These are phyloP conservation scores for Stenocarpella maydis DNA, from an alignment of 2,329 filamentous ascomycete species.

Conservation along the genomic window DNA sequence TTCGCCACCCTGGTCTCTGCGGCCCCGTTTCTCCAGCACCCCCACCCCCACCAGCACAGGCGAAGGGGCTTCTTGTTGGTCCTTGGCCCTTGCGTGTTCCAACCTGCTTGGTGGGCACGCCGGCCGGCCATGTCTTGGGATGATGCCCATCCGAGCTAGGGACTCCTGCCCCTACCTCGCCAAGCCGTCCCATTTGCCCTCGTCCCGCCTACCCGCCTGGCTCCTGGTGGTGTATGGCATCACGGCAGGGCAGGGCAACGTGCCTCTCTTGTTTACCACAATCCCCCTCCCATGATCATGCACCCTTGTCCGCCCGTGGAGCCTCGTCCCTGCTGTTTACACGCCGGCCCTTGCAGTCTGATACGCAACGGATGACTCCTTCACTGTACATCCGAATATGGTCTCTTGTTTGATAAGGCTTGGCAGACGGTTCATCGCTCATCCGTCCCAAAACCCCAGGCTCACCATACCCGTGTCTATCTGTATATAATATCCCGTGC, in stretches of 20 bases:
- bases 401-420: slow-evolving; percentile 42
- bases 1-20: slow-evolving; percentile 27
- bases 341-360: slow-evolving; percentile 46
- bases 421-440: slow-evolving; percentile 41
- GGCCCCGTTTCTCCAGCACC: slow-evolving; percentile 26
- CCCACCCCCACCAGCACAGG: background rate
- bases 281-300: background rate
- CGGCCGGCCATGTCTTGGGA: slow-evolving; percentile 4
- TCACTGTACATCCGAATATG: slow-evolving; percentile 48
- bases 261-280: slow-evolving; percentile 11
- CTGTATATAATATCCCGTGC: slow-evolving; percentile 50
- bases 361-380: slow-evolving; percentile 51
- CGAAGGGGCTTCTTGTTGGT: background rate
- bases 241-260: background rate
- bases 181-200: slow-evolving; percentile 7
- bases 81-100: slow-evolving; percentile 15
- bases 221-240: background rate
- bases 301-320: slow-evolving; percentile 18
- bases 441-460: slow-evolving; percentile 32
- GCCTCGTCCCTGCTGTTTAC: slow-evolving; percentile 40
- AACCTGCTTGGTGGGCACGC: slow-evolving; percentile 1
- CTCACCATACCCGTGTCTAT: slow-evolving; percentile 7
- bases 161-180: slow-evolving; percentile 4
- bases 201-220: slow-evolving; percentile 10
- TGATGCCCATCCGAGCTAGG: slow-evolving; percentile 1